Evolutionary conservation across 495 filamentous ascomycete genomes (phyloP), one percentile per base, ranked within the genome.

Genomic region (Talaromyces nanjingensis): DNA sequence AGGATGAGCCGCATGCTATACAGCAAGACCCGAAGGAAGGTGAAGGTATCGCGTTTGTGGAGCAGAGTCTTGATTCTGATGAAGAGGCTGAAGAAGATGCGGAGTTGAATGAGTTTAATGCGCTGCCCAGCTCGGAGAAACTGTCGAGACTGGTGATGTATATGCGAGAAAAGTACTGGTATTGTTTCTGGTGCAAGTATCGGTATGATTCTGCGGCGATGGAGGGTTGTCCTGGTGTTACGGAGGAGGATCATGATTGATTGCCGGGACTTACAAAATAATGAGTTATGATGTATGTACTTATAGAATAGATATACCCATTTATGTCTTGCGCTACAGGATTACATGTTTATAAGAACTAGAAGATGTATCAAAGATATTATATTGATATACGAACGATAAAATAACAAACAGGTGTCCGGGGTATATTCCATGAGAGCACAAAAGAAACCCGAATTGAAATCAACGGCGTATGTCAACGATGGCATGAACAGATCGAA

Each of bases 181-280:
- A 99, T 72, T 99, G 94, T 78, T 97, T 97, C 73, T 99, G 92
- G 92, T 99, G 94, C 72, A 97, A 97, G 72, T 89, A 81, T 72
- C 76, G 79, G 52, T 98, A 97, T 69, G 86, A 88, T 57, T 71
- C 66, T 0, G 81, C 71, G 16, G 76, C 80, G 65, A 87, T 97
- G 86, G 90, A 94, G 4, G 92, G 90, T 0, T 98, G 94, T 81
- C 93, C 94, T 0, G 96, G 96, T 0, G 60, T 87, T 14, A 91
- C 87, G 4, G 96, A 97, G 76, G 93, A 97, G 69, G 92, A 96
- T 70, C 93, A 97, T 70, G 93, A 92, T 72, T 97, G 53, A 77
- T 60, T 49, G 45, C 47, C 18, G n/a, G n/a, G n/a, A n/a, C n/a
- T n/a, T n/a, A n/a, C n/a, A n/a, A n/a, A 11, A 56, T 42, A 56